These are phyloP conservation scores for Candolleomyces eurysporus DNA, from an alignment of 768 basidiomycete genomes.

Conservation along the genomic window DNA sequence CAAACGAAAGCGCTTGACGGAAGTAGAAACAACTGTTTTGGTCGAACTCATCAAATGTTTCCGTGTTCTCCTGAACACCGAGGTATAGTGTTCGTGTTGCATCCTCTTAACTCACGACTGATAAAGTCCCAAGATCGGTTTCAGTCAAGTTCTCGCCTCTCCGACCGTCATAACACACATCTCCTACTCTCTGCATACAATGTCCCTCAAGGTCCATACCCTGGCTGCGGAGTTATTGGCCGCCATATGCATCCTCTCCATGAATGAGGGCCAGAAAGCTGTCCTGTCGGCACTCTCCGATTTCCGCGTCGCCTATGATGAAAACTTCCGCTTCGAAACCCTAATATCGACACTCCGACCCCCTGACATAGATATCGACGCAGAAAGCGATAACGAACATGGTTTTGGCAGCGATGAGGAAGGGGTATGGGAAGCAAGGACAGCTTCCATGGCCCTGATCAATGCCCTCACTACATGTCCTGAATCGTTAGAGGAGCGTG, in stretches of 20 bases:
- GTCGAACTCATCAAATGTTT: constrained; percentile 78
- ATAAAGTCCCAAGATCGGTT: constrained; percentile 55
- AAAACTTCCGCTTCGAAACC: constrained; percentile 77
- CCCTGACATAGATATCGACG: constrained; percentile 38
- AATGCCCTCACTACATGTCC: constrained; percentile 79
- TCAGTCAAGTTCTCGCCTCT: constrained; percentile 60
- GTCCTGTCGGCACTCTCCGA: constrained; percentile 82
- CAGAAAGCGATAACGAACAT: constrained; percentile 29
- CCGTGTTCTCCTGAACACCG: constrained; percentile 80
- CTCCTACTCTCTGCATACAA: constrained; percentile 63
- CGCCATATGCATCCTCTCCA: constrained; percentile 76
- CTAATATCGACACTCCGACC: constrained; percentile 63
- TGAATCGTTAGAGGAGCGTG: constrained; percentile 73
- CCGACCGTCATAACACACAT: constrained; percentile 71
- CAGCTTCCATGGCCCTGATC: constrained; percentile 71
- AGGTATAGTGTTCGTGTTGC: constrained; percentile 45
- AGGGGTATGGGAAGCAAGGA: constrained; percentile 79
- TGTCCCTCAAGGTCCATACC: constrained; percentile 67
- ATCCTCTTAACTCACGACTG: not conserved
- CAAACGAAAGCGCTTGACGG: constrained; percentile 57
- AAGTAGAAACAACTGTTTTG: constrained; percentile 66
- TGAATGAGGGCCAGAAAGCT: constrained; percentile 66
- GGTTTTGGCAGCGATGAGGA: constrained; percentile 54
- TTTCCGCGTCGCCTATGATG: constrained; percentile 66
- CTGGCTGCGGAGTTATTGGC: constrained; percentile 78